Percentiles rank a stretch among this genome's conserved stretches.
phyloP scores from a whole-genome alignment of 2,329 filamentous ascomycete genomes.

The Ophiocordyceps sinensis region DNA sequence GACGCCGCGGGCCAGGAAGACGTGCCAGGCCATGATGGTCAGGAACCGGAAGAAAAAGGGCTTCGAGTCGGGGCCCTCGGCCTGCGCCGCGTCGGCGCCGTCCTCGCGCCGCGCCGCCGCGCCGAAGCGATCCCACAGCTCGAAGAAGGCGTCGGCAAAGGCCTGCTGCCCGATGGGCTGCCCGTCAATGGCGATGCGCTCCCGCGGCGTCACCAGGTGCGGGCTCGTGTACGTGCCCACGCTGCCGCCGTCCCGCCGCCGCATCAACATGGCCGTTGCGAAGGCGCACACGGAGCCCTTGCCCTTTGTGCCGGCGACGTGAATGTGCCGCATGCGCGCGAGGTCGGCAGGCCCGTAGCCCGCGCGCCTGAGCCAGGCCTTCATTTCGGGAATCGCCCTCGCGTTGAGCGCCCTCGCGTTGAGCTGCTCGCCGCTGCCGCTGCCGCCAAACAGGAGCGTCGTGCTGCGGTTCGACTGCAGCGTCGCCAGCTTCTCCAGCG shows the following conservation, averaged over 20 bases:
- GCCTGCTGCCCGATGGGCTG: conserved; percentile 49
- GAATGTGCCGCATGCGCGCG: conserved; percentile 40
- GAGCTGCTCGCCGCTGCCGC: conserved; percentile 33
- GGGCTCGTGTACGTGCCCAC: conserved; percentile 77
- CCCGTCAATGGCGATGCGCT: conserved; percentile 72
- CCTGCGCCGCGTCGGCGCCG: conserved; percentile 22
- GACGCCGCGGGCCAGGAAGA: conserved; percentile 64
- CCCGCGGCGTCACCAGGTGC: conserved; percentile 68
- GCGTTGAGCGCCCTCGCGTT: conserved; percentile 65
- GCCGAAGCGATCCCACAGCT: conserved; percentile 57
- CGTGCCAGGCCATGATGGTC: conserved; percentile 76
- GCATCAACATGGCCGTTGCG: conserved; percentile 57
- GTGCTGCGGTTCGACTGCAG: conserved; percentile 68
- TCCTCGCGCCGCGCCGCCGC: conserved; percentile 17
- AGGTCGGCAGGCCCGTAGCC: conserved; percentile 48
- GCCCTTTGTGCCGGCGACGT: conserved; percentile 87
- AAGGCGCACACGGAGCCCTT: conserved; percentile 85
- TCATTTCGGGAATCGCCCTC: conserved; percentile 67
- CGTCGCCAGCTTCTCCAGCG: conserved; percentile 58
- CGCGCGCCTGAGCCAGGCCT: conserved; percentile 59
- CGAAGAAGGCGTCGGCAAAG: conserved; percentile 70
- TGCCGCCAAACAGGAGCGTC: conserved; percentile 33
- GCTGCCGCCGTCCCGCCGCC: conserved; percentile 20
- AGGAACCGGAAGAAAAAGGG: conserved; percentile 89
- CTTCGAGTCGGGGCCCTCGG: conserved; percentile 47